Evolutionary conservation across 495 filamentous ascomycete species (phyloP).

Genomic region (Cercophora sp.): DNA sequence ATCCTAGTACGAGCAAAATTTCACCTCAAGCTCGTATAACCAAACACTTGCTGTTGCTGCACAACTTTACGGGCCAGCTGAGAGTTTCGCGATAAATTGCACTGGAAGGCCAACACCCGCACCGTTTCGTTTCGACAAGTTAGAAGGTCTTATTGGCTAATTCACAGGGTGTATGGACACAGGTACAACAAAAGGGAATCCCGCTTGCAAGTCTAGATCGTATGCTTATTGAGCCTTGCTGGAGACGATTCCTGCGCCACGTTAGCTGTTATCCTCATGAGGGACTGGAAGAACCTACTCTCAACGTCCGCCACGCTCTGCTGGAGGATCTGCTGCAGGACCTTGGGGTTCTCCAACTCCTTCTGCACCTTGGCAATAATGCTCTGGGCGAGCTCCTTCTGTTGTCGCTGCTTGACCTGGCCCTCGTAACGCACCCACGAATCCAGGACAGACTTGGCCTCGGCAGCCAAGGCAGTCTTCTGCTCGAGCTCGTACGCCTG

Average conservation of each 20-base stretch:
- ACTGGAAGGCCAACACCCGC: neutral
- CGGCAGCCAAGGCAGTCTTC: conserved; percentile 77
- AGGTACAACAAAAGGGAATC: conserved; percentile 46
- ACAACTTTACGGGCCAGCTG: too few relatives aligned
- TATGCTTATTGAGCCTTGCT: conserved; percentile 51
- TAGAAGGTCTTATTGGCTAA: conserved; percentile 37
- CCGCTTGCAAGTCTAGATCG: conserved; percentile 35
- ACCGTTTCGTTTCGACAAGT: neutral
- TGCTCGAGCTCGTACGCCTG: conserved; percentile 97
- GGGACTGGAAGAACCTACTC: conserved; percentile 58
- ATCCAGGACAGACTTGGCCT: conserved; percentile 93
- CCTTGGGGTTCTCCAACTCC: conserved; percentile 95
- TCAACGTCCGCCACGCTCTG: conserved; percentile 95
- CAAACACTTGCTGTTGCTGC: too few relatives aligned
- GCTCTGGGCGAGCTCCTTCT: conserved; percentile 87
- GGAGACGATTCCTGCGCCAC: conserved; percentile 45
- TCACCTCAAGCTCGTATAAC: too few relatives aligned
- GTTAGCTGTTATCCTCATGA: conserved; percentile 21
- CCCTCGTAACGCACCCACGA: conserved; percentile 98
- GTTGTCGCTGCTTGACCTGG: conserved; percentile 97
- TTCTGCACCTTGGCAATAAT: conserved; percentile 96
- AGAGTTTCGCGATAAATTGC: neutral
- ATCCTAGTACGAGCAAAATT: too few relatives aligned
- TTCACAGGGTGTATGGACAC: conserved; percentile 44
- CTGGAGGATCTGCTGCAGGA: conserved; percentile 88